phyloP scores from a whole-genome alignment of 441 rosid species.

The Viola pubescens region DNA sequence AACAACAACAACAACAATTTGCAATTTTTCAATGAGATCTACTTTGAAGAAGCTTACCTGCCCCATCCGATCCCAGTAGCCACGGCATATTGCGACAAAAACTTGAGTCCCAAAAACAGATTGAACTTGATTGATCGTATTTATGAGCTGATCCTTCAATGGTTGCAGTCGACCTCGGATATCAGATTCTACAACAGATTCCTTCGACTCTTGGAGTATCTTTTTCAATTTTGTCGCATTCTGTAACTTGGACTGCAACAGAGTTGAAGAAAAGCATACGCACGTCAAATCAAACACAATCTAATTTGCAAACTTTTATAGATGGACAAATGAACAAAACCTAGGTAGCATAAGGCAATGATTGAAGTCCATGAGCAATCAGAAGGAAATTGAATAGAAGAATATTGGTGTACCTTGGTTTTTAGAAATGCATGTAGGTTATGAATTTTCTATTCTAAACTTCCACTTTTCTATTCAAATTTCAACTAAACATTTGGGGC shows the following conservation, averaged over 20 bases:
- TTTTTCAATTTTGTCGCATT: conserved; percentile 75
- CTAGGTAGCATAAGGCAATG: no score
- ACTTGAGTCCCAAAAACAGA: conserved; percentile 64
- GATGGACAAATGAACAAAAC: no score
- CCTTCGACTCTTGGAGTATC: conserved; percentile 90
- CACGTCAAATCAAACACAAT: neutral
- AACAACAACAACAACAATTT: neutral
- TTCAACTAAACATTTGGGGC: no score
- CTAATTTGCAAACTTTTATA: no score
- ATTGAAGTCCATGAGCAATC: no score
- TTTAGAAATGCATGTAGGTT: no score
- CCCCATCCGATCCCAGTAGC: conserved; percentile 97
- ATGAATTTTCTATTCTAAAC: no score
- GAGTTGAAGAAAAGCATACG: neutral
- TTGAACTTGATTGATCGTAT: conserved; percentile 71
- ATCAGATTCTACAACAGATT: conserved; percentile 75
- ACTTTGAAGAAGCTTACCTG: conserved; percentile 39
- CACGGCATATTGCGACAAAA: conserved; percentile 77
- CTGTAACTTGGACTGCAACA: conserved; percentile 60
- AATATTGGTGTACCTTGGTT: no score
- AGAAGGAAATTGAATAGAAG: no score
- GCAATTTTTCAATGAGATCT: neutral
- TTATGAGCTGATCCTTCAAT: conserved; percentile 72
- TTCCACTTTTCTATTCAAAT: no score
- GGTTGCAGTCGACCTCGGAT: conserved; percentile 71